phyloP scores from a whole-genome alignment of 164 flowering plant genomes.

The Tetrastigma voinierianum region DNA sequence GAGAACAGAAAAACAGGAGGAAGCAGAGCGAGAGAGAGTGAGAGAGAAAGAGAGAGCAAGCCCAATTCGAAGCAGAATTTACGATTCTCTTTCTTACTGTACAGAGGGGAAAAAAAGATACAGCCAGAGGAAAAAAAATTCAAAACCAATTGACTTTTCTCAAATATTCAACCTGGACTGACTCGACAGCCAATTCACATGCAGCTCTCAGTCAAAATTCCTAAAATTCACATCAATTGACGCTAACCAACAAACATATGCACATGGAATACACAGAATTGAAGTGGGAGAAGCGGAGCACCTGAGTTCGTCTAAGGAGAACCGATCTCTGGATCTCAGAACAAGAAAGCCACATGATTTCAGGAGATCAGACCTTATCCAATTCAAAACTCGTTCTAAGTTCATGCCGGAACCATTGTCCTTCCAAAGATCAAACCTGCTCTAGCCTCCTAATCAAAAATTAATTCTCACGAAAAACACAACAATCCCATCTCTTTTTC shows the following conservation, averaged over 20 bases:
- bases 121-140: too few species aligned
- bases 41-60: too few species aligned
- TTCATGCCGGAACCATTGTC: background rate
- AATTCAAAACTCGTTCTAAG: conserved; percentile 4
- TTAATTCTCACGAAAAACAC: too few species aligned
- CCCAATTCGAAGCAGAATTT: too few species aligned
- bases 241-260: background rate
- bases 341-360: conserved; percentile 88
- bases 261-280: background rate
- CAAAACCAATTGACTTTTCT: background rate
- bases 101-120: too few species aligned
- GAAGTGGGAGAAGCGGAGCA: conserved; percentile 13
- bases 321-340: conserved; percentile 85
- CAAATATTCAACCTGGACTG: background rate
- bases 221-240: background rate
- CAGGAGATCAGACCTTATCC: conserved; percentile 19
- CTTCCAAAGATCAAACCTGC: background rate
- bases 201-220: background rate
- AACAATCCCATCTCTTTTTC: too few species aligned
- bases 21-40: too few species aligned
- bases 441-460: too few species aligned
- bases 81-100: too few species aligned
- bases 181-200: background rate
- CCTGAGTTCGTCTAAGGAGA: conserved; percentile 89
- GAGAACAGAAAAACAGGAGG: too few species aligned